phyloP scores from a whole-genome alignment of 306 rosid species.

The Fragaria nilgerrensis region DNA sequence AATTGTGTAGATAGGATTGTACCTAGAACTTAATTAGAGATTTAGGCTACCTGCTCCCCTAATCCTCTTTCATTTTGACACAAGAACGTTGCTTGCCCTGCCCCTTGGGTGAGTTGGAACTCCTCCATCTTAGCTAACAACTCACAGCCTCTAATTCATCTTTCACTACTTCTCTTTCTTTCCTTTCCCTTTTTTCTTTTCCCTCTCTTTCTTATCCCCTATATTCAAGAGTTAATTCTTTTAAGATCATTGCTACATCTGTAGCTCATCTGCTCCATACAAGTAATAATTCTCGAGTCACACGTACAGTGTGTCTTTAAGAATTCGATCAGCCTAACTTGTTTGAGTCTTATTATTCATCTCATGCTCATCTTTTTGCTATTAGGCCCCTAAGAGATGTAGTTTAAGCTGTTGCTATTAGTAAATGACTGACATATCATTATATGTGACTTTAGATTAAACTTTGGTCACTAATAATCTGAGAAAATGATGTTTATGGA shows the following conservation, averaged over 20 bases:
- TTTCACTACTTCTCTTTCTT: neutral
- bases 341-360: neutral
- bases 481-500: constrained; percentile 15
- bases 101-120: constrained; percentile 12
- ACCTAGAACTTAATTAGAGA: neutral
- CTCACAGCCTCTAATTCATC: neutral
- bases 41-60: constrained; percentile 31
- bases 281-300: neutral
- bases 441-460: constrained; percentile 10
- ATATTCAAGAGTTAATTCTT: neutral
- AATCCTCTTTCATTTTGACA: neutral
- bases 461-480: neutral
- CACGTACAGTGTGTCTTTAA: neutral
- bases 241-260: neutral
- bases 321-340: neutral
- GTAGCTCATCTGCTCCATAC: neutral
- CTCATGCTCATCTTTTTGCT: neutral
- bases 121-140: neutral
- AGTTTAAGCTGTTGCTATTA: neutral
- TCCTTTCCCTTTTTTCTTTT: neutral
- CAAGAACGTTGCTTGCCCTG: neutral
- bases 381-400: neutral
- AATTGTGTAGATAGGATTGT: neutral
- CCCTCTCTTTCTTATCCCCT: neutral
- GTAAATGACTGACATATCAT: neutral